Evolutionary conservation across 2,329 filamentous ascomycete genomes (phyloP), one percentile per base, ranked within the genome.

Genomic region (Phoma sp.): DNA sequence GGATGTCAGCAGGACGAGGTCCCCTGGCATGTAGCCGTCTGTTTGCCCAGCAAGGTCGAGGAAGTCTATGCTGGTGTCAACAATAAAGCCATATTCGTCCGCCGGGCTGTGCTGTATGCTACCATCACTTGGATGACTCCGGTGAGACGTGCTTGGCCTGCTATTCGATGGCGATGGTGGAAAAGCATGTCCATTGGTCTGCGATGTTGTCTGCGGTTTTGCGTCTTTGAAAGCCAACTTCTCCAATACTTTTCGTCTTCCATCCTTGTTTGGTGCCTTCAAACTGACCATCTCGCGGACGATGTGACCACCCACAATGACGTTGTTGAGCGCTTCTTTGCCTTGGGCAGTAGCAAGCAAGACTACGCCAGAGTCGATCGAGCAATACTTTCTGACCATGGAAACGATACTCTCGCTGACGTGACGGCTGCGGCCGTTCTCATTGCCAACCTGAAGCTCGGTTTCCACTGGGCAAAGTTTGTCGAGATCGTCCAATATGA

Each of bases 11-110:
- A 97, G 82, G 13, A 89, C 87, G 33, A 99, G 81, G 73, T 99
- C 95, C 3, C 93, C 95, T 0, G 95, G 93, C 93, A 98, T 97
- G 71, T 98, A 99, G 0, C 95, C 95, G 70, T 99, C 95, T 0
- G 93, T 98, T 64, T 93, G 89, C 1, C 95, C 93, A 14, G 96
- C 92, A 51, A 99, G 83, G 59, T 98, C 93, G 7, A 98, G 84
- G 53, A 98, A 90, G 72, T 99, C 95, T 8, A 99, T 84, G 43
- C 89, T 84, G 0, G 85, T 78, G 53, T 92, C 89, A 5, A 96
- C 78, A 1, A 88, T 76, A 66, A 96, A 95, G 0, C 88, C 89
- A 14, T 73, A 72, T 14, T 69, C 68, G 41, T 68, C 64, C 39
- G 57, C 41, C 9, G 47, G 84, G 83, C 59, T 54, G 25, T 66